A percentile compares a stretch with the other conserved stretches of the same genome.
phyloP scores from a whole-genome alignment of 108 stramenopile species.

The Fragilariopsis cylindrus region DNA sequence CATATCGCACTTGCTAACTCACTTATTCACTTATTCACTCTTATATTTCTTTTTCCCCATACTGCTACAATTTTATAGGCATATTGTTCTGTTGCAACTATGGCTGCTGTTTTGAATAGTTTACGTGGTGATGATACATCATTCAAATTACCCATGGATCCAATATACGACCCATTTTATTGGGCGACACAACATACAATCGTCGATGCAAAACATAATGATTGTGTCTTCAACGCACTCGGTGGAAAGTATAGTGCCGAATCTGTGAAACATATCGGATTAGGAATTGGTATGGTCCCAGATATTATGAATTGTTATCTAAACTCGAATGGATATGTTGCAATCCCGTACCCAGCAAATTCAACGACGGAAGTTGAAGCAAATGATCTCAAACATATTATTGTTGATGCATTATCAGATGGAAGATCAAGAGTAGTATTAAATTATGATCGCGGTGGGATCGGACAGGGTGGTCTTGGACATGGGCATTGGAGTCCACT shows the following conservation, averaged over 20 bases:
- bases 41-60: background rate
- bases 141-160: slow-evolving; percentile 66
- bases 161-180: slow-evolving; percentile 65
- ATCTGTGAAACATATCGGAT: slow-evolving; percentile 45
- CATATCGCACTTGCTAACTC: background rate
- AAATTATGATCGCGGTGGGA: slow-evolving; percentile 62
- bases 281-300: slow-evolving; percentile 51
- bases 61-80: slow-evolving; percentile 18
- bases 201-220: slow-evolving; percentile 31
- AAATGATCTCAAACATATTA: slow-evolving; percentile 47
- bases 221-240: slow-evolving; percentile 36
- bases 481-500: slow-evolving; percentile 93
- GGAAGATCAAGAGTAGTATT: slow-evolving; percentile 62
- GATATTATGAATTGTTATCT: slow-evolving; percentile 67
- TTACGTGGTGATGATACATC: slow-evolving; percentile 37
- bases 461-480: slow-evolving; percentile 76
- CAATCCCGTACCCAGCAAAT: slow-evolving; percentile 48
- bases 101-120: slow-evolving; percentile 70
- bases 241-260: slow-evolving; percentile 24
- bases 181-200: slow-evolving; percentile 77
- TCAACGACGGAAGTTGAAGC: slow-evolving; percentile 15
- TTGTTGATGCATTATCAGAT: slow-evolving; percentile 56
- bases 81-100: slow-evolving; percentile 73
- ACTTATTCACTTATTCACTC: background rate
- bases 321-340: slow-evolving; percentile 36